phyloP scores from a whole-genome alignment of 2,329 filamentous ascomycete genomes.

The Leptographium lundbergii region DNA sequence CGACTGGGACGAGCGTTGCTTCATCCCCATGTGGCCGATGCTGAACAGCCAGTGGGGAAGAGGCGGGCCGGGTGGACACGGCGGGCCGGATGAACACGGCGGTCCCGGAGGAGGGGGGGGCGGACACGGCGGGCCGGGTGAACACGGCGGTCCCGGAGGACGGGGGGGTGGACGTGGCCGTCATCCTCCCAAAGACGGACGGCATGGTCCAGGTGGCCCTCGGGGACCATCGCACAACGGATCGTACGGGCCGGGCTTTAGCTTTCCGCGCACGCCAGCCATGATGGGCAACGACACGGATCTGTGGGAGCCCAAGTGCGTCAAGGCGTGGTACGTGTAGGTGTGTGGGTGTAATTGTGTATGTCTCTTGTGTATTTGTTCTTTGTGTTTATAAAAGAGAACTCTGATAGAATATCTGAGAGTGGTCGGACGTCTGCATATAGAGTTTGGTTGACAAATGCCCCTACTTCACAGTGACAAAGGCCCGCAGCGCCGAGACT shows the following conservation, averaged over 20 bases:
- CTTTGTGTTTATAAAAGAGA: not conserved
- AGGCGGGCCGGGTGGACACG: not conserved
- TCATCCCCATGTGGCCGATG: conserved; percentile 38
- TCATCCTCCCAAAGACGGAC: not conserved
- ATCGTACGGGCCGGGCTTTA: conserved; percentile 1
- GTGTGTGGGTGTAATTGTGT: not conserved
- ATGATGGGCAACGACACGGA: conserved; percentile 17
- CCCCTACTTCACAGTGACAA: conserved; percentile 15
- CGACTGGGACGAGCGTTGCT: conserved; percentile 30
- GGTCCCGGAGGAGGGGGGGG: not conserved
- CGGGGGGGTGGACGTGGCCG: not conserved
- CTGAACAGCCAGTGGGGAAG: conserved; percentile 7
- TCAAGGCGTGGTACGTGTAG: conserved; percentile 11
- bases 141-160: not conserved
- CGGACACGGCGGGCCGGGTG: not conserved
- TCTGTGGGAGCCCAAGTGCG: conserved; percentile 18
- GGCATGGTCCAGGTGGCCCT: no score
- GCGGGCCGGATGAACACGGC: not conserved
- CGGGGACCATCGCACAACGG: conserved; percentile 1
- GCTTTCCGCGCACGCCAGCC: conserved; percentile 11
- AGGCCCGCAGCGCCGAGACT: conserved; percentile 54
- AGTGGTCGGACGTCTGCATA: not conserved
- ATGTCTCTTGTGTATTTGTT: not conserved
- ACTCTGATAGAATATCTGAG: not conserved
- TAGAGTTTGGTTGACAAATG: no score